Conservation (phyloP, 208 protist genomes). For the Porcisia deanei region DNA sequence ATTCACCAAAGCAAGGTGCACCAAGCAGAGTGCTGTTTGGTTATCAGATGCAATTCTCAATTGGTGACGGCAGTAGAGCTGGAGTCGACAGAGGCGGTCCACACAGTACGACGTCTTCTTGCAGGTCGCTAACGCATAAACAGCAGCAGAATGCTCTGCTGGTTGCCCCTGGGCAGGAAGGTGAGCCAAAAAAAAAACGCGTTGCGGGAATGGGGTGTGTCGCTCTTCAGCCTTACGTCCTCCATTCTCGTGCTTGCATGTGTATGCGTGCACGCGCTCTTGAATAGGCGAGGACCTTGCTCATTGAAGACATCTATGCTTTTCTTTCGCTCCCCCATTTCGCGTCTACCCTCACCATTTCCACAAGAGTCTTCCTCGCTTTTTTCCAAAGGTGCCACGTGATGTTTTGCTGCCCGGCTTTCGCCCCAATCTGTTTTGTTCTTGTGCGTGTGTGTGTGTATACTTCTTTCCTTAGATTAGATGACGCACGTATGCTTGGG, state of each 20-base stretch:
- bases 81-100: constrained; percentile 46
- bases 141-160: background rate
- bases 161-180: background rate
- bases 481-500: background rate
- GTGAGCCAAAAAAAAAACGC: background rate
- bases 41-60: constrained; percentile 44
- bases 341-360: background rate
- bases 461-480: constrained; percentile 3
- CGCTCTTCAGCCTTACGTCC: background rate
- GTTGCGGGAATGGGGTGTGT: background rate
- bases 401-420: too few relatives aligned
- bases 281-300: too few relatives aligned
- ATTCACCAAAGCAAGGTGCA: constrained; percentile 58
- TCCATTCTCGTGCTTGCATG: background rate
- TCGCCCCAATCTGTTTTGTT: too few relatives aligned
- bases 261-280: background rate
- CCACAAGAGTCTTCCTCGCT: too few relatives aligned
- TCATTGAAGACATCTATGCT: background rate
- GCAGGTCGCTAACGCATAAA: background rate
- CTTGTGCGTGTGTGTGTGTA: background rate
- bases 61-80: constrained; percentile 62
- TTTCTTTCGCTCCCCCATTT: background rate
- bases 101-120: constrained; percentile 5
- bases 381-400: too few relatives aligned
- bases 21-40: constrained; percentile 46